Conservation (phyloP, 495 filamentous ascomycete genomes). For the Aspergillus sparsus region DNA sequence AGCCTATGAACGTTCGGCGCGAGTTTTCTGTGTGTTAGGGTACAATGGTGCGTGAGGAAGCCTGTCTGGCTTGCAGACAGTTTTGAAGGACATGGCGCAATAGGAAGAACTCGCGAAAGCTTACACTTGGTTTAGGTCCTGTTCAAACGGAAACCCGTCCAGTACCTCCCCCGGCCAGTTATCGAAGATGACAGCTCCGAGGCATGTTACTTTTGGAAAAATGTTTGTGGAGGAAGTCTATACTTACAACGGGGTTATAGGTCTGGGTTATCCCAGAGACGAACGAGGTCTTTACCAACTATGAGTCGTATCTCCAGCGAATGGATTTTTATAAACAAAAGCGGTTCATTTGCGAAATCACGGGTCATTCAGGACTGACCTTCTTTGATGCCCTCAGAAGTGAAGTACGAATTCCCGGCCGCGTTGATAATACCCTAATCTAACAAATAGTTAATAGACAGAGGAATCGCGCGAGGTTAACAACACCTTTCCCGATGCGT, state of each 20-base stretch:
- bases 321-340: conserved; percentile 95
- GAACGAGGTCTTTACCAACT: conserved; percentile 83
- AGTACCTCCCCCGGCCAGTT: conserved; percentile 69
- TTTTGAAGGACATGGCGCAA: background rate
- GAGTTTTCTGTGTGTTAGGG: conserved; percentile 26
- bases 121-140: conserved; percentile 65
- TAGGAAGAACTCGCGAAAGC: conserved; percentile 12
- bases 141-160: conserved; percentile 94
- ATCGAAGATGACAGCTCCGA: conserved; percentile 80
- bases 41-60: conserved; percentile 42
- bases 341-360: conserved; percentile 92
- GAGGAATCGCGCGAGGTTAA: conserved; percentile 88
- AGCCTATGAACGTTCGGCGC: conserved; percentile 37
- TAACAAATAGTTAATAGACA: conserved; percentile 50
- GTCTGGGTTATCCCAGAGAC: conserved; percentile 91
- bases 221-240: conserved; percentile 1
- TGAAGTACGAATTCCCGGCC: conserved; percentile 63
- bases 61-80: background rate
- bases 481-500: conserved; percentile 82
- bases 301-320: conserved; percentile 82
- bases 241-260: conserved; percentile 46
- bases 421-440: background rate
- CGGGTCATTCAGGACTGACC: conserved; percentile 86
- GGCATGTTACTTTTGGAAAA: conserved; percentile 47
- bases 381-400: conserved; percentile 93